Percentiles rank a stretch among this genome's conserved stretches.
phyloP scores from a whole-genome alignment of 1,284 basidiomycete genomes.

The Neonothopanus nambi region DNA sequence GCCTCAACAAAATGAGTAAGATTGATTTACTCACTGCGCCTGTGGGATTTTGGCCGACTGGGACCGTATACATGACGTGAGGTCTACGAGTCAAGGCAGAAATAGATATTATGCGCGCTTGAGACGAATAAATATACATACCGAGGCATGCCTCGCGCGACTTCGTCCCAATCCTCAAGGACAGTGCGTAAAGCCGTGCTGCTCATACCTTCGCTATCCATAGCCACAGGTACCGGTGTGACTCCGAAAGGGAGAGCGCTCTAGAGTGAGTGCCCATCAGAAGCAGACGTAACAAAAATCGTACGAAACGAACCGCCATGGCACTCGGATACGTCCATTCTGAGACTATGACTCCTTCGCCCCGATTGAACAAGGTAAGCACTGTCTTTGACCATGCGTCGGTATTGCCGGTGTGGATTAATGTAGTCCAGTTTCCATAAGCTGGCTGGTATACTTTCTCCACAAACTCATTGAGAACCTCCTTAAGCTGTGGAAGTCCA shows the following conservation, averaged over 20 bases:
- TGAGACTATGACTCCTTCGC: slow-evolving; percentile 71
- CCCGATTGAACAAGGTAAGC: slow-evolving; percentile 65
- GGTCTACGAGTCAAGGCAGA: slow-evolving; percentile 44
- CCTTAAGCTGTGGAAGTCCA: slow-evolving; percentile 53
- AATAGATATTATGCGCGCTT: neutral
- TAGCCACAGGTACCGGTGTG: slow-evolving; percentile 57
- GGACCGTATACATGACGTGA: slow-evolving; percentile 74
- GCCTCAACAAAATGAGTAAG: neutral
- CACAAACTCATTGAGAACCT: slow-evolving; percentile 61
- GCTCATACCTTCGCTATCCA: slow-evolving; percentile 75
- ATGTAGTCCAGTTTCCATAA: slow-evolving; percentile 64
- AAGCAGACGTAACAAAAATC: neutral
- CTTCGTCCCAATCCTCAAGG: slow-evolving; percentile 68
- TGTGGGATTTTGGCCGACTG: slow-evolving; percentile 80
- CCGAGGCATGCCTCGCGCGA: slow-evolving; percentile 51
- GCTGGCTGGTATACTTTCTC: slow-evolving; percentile 66
- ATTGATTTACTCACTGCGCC: slow-evolving; percentile 53
- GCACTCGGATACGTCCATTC: slow-evolving; percentile 73
- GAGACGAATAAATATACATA: slow-evolving; percentile 24
- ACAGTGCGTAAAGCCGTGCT: slow-evolving; percentile 60
- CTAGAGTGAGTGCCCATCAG: neutral
- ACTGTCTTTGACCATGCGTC: slow-evolving; percentile 68
- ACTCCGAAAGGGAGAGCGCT: slow-evolving; percentile 49
- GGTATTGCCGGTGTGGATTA: slow-evolving; percentile 75
- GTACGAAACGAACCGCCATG: slow-evolving; percentile 26